Evolutionary conservation across 2,329 filamentous ascomycete genomes (phyloP).

Genomic region (Cladophialophora bantiana): DNA sequence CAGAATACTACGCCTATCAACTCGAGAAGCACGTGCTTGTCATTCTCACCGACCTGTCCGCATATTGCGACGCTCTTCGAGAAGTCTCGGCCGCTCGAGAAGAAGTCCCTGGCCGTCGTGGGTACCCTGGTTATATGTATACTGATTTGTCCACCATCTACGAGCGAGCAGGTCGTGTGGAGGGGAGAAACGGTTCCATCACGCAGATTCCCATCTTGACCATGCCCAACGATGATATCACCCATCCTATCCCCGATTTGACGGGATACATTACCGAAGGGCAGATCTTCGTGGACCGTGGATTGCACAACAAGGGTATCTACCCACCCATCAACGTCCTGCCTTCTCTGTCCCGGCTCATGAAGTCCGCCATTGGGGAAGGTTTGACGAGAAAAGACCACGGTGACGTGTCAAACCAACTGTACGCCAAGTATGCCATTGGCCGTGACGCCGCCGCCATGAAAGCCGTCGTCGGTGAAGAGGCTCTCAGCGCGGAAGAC

Average conservation of each 20-base stretch:
- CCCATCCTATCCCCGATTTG: constrained; percentile 97
- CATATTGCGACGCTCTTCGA: constrained; percentile 98
- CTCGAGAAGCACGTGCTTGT: constrained; percentile 99
- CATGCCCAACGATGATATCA: constrained; percentile 99
- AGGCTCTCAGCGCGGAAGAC: constrained; percentile 92
- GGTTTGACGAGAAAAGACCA: constrained; percentile 96
- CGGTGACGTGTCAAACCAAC: constrained; percentile 97
- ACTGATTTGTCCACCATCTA: constrained; percentile 99
- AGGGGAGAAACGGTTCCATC: constrained; percentile 96
- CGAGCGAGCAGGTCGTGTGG: constrained; percentile 96
- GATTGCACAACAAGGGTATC: constrained; percentile 93
- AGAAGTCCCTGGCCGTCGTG: constrained; percentile 98
- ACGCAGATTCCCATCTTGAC: constrained; percentile 99
- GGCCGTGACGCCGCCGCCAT: constrained; percentile 95
- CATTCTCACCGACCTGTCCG: constrained; percentile 96
- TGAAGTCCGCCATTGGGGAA: constrained; percentile 99
- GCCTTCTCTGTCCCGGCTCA: constrained; percentile 96
- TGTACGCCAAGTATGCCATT: constrained; percentile 99
- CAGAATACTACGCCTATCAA: constrained; percentile 99
- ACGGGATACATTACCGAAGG: constrained; percentile 99
- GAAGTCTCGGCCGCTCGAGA: constrained; percentile 97
- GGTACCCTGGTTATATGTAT: constrained; percentile 99
- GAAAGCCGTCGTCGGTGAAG: constrained; percentile 99
- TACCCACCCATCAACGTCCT: constrained; percentile 99
- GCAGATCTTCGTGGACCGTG: constrained; percentile 96